Conservation (phyloP, 164 flowering plant species). For the grape (Vitis vinifera) region ASM3070453v1 NC_081810.1:6961001-6961500, state of each 20-base stretch:
- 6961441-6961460: background rate
- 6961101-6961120: constrained; percentile 34
- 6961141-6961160: constrained; percentile 43
- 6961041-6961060: constrained; percentile 72
- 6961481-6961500: background rate
- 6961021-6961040: background rate
- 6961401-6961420: background rate
- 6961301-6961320: constrained; percentile 89
- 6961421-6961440: background rate
- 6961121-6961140: constrained; percentile 59
- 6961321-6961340: constrained; percentile 94
- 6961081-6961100: constrained; percentile 50
- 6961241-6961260: constrained; percentile 51
- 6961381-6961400: background rate
- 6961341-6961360: constrained; percentile 42
- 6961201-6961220: constrained; percentile 78
- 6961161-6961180: constrained; percentile 36
- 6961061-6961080: constrained; percentile 47
- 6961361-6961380: background rate
- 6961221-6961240: constrained; percentile 57
- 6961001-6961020: background rate
- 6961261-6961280: constrained; percentile 82
- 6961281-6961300: constrained; percentile 87
- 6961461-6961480: background rate
- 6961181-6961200: constrained; percentile 18